Base-by-base conservation (phyloP, 257 asterid genomes). In the Forsythia viridissima region DNA sequence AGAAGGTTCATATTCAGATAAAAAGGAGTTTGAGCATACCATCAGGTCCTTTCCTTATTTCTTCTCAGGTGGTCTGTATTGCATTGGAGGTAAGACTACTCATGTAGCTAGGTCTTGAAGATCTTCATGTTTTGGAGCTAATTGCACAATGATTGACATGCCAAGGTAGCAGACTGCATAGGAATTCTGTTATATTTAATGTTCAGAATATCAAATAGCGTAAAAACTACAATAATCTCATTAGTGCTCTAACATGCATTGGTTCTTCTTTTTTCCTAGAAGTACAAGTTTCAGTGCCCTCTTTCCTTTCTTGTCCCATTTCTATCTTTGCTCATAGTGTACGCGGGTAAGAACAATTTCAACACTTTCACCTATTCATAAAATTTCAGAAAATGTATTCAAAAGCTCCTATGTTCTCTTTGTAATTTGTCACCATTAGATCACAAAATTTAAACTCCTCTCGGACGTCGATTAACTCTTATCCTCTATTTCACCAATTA, bases 91-190 rank as follows among this genome's bases (percentile, higher is more conserved):
- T 71, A 93, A 86, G 75, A 84, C 74, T 66, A 91, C 88, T 7
- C 89, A 86, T 46, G 82, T 88, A 83, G 86, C 86, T 13, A 80
- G 79, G 77, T 89, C 94, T 81, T 80, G 88, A 77, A 81, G 79
- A 80, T 86, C 92, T 68, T 84, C 92, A 67, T 87, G 88, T 24
- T 87, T 88, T 73, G 88, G 86, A 74, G 84, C 86, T 71, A 93
- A 82, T 39, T 90, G 89, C 86, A 89, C 89, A 71, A 85, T 40
- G 75, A 93, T 86, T 52, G 92, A 80, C 83, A 91, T 80, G 66
- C 96, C 99, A 83, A 96, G 92, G 79, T 93, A 97, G 59, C 97
- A 92, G 55, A 92, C 83, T 48, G 90, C 97, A 79, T 96, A 87
- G 73, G 81, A 88, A 81, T 92, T 93, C 99, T 96, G 97, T 59